Percentiles rank a stretch among this genome's conserved stretches.
phyloP scores from a whole-genome alignment of 2,329 filamentous ascomycete genomes.

The Penicillium corylophilum region DNA sequence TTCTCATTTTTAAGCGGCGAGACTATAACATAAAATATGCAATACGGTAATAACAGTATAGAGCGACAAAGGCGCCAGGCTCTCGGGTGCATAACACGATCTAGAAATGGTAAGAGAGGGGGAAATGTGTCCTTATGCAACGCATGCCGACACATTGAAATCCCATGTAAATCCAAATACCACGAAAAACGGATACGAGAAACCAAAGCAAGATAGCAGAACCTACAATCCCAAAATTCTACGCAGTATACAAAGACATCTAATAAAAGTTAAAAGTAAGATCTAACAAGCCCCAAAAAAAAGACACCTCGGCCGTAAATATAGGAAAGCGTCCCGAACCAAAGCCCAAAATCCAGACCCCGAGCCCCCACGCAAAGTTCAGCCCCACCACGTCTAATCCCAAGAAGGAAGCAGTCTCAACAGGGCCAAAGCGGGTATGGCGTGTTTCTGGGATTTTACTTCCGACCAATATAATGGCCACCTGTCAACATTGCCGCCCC shows the following conservation, averaged over 20 bases:
- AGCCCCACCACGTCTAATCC: neutral
- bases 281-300: too few relatives aligned
- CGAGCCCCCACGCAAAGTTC: neutral
- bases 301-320: too few relatives aligned
- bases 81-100: neutral
- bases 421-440: conserved; percentile 2
- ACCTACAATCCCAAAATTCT: too few relatives aligned
- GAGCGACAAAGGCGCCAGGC: too few relatives aligned
- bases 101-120: neutral
- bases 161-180: neutral
- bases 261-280: too few relatives aligned
- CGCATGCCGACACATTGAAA: neutral
- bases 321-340: too few relatives aligned
- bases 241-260: too few relatives aligned
- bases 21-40: neutral
- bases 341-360: neutral
- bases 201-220: too few relatives aligned
- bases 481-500: neutral
- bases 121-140: neutral
- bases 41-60: conserved; percentile 1
- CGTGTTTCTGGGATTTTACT: neutral
- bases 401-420: conserved; percentile 2
- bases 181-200: neutral
- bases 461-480: neutral
- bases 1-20: neutral